Evolutionary conservation across 2,329 filamentous ascomycete species (phyloP).

Genomic region (Xylariaceae sp.): DNA sequence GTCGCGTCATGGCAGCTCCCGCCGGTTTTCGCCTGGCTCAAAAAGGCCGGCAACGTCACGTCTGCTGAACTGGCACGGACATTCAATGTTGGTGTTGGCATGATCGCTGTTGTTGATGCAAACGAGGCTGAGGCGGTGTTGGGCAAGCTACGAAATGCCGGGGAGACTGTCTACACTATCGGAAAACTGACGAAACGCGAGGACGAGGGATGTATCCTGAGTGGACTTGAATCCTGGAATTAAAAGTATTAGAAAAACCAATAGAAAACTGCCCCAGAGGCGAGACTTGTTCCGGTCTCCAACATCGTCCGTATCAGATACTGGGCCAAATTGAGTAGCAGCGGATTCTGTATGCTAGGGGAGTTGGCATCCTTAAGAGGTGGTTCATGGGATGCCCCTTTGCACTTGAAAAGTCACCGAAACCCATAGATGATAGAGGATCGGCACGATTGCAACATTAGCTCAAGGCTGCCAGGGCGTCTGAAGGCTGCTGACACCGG

Average conservation of each 20-base stretch:
- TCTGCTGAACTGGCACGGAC: constrained; percentile 81
- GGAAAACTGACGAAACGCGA: constrained; percentile 63
- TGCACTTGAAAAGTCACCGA: too few relatives aligned
- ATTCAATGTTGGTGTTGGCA: constrained; percentile 93
- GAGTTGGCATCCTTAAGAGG: too few relatives aligned
- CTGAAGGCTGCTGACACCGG: too few relatives aligned
- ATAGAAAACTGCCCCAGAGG: too few relatives aligned
- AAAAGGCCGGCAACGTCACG: constrained; percentile 64
- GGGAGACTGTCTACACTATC: constrained; percentile 74
- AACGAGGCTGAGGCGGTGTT: constrained; percentile 58
- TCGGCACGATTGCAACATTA: too few relatives aligned
- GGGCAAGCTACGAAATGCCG: constrained; percentile 56
- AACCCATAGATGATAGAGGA: too few relatives aligned
- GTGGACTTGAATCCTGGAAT: constrained; percentile 47
- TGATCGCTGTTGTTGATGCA: constrained; percentile 78
- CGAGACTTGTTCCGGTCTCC: too few relatives aligned
- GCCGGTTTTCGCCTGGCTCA: constrained; percentile 83
- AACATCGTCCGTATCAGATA: too few relatives aligned
- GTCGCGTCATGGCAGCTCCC: constrained; percentile 71
- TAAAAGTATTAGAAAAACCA: constrained; percentile 9
- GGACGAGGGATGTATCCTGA: constrained; percentile 56
- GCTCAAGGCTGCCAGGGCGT: too few relatives aligned
- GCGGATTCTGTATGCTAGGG: too few relatives aligned
- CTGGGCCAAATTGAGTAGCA: too few relatives aligned
- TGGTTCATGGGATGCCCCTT: too few relatives aligned